Percentiles rank a stretch among this genome's conserved stretches.
Conservation (phyloP, 176 grass and related monocot species). For the Rhynchospora tenuis region DNA sequence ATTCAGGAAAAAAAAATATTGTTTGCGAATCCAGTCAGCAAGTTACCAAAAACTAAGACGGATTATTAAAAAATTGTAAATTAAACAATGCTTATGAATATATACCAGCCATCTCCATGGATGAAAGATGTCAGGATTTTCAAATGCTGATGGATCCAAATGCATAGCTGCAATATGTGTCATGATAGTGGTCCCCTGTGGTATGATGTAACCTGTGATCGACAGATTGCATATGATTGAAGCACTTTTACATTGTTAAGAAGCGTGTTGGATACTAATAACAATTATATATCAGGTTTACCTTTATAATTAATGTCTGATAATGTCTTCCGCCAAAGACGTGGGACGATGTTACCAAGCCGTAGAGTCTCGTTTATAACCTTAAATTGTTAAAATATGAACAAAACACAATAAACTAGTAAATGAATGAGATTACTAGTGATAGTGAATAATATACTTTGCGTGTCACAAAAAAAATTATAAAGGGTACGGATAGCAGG, state of each 20-base stretch:
- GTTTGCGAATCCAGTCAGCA: too few relatives aligned
- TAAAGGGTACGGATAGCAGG: not conserved
- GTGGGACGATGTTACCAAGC: slow-evolving; percentile 7
- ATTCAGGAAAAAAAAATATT: not conserved
- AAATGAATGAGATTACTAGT: not conserved
- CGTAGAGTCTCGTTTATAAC: slow-evolving; percentile 28
- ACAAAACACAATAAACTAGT: not conserved
- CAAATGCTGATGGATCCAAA: slow-evolving; percentile 23
- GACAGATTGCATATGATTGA: not conserved
- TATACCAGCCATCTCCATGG: slow-evolving; percentile 36
- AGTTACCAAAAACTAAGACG: not conserved
- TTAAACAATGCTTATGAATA: not conserved
- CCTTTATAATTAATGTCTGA: slow-evolving; percentile 25
- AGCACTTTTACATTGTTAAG: not conserved
- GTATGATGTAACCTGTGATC: slow-evolving; percentile 23
- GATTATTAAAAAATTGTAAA: not conserved
- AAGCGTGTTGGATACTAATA: not conserved
- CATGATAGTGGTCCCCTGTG: slow-evolving; percentile 10
- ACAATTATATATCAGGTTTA: not conserved
- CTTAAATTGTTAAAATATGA: slow-evolving; percentile 2
- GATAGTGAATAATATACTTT: not conserved
- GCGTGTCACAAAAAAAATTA: too few relatives aligned
- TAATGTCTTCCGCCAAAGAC: slow-evolving; percentile 13
- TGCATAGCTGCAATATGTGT: slow-evolving; percentile 24
- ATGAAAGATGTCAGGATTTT: slow-evolving; percentile 25